Base-by-base conservation (phyloP, 1,284 basidiomycete species). In the Tremellales sp. region DNA sequence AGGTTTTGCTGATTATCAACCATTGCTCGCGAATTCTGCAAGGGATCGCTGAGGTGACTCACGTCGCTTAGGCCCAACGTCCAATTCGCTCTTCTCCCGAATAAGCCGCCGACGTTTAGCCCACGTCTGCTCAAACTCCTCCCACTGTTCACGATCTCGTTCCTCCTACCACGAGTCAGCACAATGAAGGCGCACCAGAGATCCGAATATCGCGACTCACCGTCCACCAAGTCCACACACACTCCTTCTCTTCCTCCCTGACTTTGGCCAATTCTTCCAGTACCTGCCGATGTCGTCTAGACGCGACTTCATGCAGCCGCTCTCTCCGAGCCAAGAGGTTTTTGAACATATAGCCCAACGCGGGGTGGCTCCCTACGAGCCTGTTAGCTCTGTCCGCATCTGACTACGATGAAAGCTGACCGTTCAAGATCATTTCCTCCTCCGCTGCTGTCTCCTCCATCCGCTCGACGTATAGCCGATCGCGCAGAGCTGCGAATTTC, bases 401-500 rank as follows among this genome's bases (percentile, higher is more conserved):
- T 39, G 11, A 39, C 7, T 10, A 21, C 36, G 36, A 39, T 39
- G 13, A 12, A 21, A 8, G 19, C 77, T 46, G 46, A 78, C 78
- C 79, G 46, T 76, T 70, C 27, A 77, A 56, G 37, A 82, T 73
- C 70, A 78, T 77, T 24, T 77, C 75, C 51, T 79, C 76, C 61
- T 82, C 80, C 29, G 70, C 68, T 19, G 76, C 76, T 37, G 79
- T 74, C 55, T 82, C 80, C 46, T 78, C 75, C 63, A 80, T 74
- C 4, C 79, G 65, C 58, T 82, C 80, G 27, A 79, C 62, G 60
- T 80, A 81, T 19, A 81, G 71, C 31, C 76, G 70, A 61, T 82
- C 79, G 23, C 80, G 62, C 37, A 82, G 59, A 29, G 76, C 72
- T 1, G 80, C 79, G 53, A 81, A 80, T 31, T 77, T 76, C 58